Conservation (phyloP, 257 asterid species). For the Nicotiana attenuata region DNA sequence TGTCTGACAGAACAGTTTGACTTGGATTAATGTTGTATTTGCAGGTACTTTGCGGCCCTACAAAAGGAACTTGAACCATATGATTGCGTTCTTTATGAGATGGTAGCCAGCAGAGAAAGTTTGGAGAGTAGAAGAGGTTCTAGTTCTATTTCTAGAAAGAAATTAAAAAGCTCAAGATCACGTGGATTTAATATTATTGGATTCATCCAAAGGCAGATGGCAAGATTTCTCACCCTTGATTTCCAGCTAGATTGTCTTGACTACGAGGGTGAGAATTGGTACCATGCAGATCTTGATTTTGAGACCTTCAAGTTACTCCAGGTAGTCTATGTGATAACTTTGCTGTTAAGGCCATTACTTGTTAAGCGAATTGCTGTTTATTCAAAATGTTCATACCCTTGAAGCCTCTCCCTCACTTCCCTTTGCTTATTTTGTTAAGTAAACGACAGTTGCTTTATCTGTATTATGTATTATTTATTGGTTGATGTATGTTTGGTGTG, state of each 20-base stretch:
- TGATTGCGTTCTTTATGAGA: constrained; percentile 94
- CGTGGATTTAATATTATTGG: constrained; percentile 77
- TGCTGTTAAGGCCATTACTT: neutral
- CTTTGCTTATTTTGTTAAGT: neutral
- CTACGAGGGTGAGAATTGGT: constrained; percentile 84
- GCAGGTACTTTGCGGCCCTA: constrained; percentile 73
- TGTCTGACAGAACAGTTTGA: neutral
- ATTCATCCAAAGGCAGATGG: constrained; percentile 91
- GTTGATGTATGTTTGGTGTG: neutral
- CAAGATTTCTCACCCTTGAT: constrained; percentile 72
- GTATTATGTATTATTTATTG: neutral
- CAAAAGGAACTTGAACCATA: constrained; percentile 65
- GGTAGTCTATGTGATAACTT: constrained; percentile 35
- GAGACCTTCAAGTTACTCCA: constrained; percentile 90
- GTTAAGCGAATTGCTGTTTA: neutral
- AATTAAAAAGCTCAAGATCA: constrained; percentile 39
- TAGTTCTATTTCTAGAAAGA: constrained; percentile 45
- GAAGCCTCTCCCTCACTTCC: neutral
- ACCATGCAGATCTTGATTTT: constrained; percentile 94
- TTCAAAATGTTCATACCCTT: neutral
- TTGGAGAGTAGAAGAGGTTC: constrained; percentile 63
- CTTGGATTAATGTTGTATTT: constrained; percentile 15
- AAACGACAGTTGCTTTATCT: neutral
- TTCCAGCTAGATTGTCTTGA: constrained; percentile 93
- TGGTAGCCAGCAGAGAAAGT: constrained; percentile 93